These are phyloP conservation scores for Nephromyces sp. DNA, from an alignment of 169 alveolate genomes.

Conservation along the genomic window DNA sequence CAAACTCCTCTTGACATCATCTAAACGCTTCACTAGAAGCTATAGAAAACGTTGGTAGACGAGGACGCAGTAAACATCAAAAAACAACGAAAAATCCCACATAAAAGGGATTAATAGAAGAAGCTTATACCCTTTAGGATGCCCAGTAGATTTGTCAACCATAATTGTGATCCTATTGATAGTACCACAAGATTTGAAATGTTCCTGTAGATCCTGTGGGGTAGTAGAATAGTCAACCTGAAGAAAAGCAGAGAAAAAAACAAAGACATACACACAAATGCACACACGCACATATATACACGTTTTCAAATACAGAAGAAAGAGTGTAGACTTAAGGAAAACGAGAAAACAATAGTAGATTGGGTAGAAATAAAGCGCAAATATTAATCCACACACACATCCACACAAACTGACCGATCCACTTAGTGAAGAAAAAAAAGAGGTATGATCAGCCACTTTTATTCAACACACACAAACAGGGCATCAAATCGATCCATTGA, in stretches of 20 bases:
- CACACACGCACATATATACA: neutral
- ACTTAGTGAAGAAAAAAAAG: neutral
- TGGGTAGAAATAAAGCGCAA: neutral
- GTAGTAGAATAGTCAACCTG: slow-evolving; percentile 82
- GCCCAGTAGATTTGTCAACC: slow-evolving; percentile 81
- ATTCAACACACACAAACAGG: no score
- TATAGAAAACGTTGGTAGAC: no score
- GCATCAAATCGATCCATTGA: no score
- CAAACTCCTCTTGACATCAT: no score
- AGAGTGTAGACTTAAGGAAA: neutral
- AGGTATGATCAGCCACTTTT: no score
- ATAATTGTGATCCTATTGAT: slow-evolving; percentile 79
- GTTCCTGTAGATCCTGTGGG: slow-evolving; percentile 78
- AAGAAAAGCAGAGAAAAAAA: neutral
- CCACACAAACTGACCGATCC: neutral
- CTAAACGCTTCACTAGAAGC: no score
- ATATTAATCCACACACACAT: neutral
- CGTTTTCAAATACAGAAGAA: neutral
- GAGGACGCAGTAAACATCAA: no score
- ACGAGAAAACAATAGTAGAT: neutral
- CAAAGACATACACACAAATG: neutral
- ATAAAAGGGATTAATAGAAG: no score
- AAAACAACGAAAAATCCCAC: no score
- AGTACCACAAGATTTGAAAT: slow-evolving; percentile 76
- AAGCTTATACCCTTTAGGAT: slow-evolving; percentile 74